Percentiles rank a stretch among this genome's conserved stretches.
Conservation (phyloP, 441 rosid species). For the Euphorbia schlechtendalii region DNA sequence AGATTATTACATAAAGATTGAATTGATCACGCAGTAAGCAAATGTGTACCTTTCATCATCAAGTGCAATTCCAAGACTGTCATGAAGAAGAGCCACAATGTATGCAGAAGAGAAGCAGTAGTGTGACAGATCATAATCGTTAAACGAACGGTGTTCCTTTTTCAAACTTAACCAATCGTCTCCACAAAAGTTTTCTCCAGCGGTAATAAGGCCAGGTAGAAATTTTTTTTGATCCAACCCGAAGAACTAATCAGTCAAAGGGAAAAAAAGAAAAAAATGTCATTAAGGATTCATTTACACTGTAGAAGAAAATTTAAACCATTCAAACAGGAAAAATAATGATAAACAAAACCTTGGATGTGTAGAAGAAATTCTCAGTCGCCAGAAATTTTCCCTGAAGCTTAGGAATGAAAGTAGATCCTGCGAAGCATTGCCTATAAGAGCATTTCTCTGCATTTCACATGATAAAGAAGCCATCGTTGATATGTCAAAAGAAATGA, state of each 20-base stretch:
- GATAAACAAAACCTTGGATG: constrained; percentile 63
- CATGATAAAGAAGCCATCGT: constrained; percentile 8
- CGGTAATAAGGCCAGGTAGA: constrained; percentile 48
- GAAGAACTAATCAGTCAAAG: constrained; percentile 54
- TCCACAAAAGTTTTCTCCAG: constrained; percentile 74
- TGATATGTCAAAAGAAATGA: constrained; percentile 1
- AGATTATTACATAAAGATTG: too few species aligned
- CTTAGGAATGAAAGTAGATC: constrained; percentile 69
- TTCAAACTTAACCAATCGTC: constrained; percentile 78
- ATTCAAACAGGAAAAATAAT: not conserved
- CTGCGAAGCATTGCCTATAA: constrained; percentile 51
- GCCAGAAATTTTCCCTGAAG: constrained; percentile 79
- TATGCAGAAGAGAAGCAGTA: constrained; percentile 96
- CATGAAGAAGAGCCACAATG: constrained; percentile 84
- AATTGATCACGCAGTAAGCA: too few species aligned
- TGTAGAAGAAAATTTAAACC: not conserved
- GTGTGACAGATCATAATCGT: constrained; percentile 60
- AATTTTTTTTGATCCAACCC: constrained; percentile 44
- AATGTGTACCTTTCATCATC: constrained; percentile 63
- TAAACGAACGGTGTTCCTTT: constrained; percentile 46
- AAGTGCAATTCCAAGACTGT: constrained; percentile 71
- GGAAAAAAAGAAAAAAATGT: constrained; percentile 10
- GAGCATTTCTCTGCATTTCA: constrained; percentile 56
- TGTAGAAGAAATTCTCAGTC: constrained; percentile 75
- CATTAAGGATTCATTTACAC: not conserved